Percentiles rank a stretch among this genome's conserved stretches.
phyloP scores from a whole-genome alignment of 2,329 filamentous ascomycete genomes.

The Colletotrichum spinosum region DNA sequence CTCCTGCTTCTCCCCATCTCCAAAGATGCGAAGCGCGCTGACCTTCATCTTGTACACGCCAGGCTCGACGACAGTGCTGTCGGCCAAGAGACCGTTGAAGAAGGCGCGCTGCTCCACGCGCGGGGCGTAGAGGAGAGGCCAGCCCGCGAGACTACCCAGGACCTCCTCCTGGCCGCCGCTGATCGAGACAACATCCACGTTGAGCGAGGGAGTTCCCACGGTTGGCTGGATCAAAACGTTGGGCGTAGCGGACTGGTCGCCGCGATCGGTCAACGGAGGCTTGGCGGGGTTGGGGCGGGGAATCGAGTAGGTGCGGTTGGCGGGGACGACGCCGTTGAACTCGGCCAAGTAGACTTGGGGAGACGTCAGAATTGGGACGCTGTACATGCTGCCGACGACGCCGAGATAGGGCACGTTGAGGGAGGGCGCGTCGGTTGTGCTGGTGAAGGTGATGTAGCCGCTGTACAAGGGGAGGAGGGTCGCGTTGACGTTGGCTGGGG shows the following conservation, averaged over 20 bases:
- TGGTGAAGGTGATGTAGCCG: slow-evolving; percentile 54
- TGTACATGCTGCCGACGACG: slow-evolving; percentile 49
- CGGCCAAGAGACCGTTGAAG: slow-evolving; percentile 61
- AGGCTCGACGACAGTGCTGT: slow-evolving; percentile 58
- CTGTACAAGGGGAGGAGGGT: slow-evolving; percentile 54
- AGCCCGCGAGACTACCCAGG: slow-evolving; percentile 20
- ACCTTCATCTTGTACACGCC: slow-evolving; percentile 63
- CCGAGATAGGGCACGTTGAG: slow-evolving; percentile 56
- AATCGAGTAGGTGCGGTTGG: slow-evolving; percentile 54
- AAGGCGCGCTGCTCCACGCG: slow-evolving; percentile 7
- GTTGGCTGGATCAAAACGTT: slow-evolving; percentile 53
- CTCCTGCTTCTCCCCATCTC: slow-evolving; percentile 47
- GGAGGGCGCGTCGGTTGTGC: slow-evolving; percentile 49
- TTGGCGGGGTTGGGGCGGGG: slow-evolving; percentile 52
- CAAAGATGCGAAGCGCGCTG: slow-evolving; percentile 63
- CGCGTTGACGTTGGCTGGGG: slow-evolving; percentile 50
- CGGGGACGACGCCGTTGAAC: slow-evolving; percentile 25
- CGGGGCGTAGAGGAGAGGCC: slow-evolving; percentile 17
- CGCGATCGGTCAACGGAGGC: slow-evolving; percentile 39
- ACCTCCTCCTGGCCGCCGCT: slow-evolving; percentile 42
- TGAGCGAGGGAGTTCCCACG: slow-evolving; percentile 58
- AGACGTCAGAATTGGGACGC: slow-evolving; percentile 50
- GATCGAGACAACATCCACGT: slow-evolving; percentile 57
- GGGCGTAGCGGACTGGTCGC: slow-evolving; percentile 46
- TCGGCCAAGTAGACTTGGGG: slow-evolving; percentile 40